A percentile compares a stretch with the other conserved stretches of the same genome.
These are phyloP conservation scores for Rhododendron simsii DNA, from an alignment of 148 eudicot genomes.

Conservation along the genomic window DNA sequence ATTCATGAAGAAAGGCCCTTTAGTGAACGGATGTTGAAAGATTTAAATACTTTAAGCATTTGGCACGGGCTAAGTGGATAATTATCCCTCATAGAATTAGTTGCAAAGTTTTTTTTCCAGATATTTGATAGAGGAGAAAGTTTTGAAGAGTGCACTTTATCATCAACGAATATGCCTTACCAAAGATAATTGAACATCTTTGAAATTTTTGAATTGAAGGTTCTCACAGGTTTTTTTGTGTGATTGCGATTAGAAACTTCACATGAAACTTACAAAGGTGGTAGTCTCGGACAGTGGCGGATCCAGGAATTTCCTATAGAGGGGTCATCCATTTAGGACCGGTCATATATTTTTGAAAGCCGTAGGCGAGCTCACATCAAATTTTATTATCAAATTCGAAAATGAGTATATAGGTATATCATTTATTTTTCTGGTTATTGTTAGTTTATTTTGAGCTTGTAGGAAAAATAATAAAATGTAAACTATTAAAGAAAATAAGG, in stretches of 20 bases:
- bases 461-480: too few relatives aligned
- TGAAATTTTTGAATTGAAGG: not conserved
- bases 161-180: not conserved
- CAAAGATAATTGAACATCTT: not conserved
- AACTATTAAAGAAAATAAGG: too few relatives aligned
- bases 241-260: not conserved
- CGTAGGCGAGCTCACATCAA: too few relatives aligned
- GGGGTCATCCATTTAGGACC: too few relatives aligned
- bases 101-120: not conserved
- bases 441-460: too few relatives aligned
- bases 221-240: not conserved
- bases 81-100: not conserved
- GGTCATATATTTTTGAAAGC: too few relatives aligned
- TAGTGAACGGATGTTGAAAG: not conserved
- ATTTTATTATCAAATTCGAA: too few relatives aligned
- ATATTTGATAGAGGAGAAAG: not conserved
- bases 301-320: too few relatives aligned
- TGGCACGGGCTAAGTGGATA: not conserved
- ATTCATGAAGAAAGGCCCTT: not conserved
- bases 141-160: not conserved
- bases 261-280: not conserved
- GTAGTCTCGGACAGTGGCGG: not conserved
- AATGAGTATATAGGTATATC: too few relatives aligned
- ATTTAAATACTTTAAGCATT: not conserved
- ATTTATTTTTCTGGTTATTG: too few relatives aligned